phyloP scores from a whole-genome alignment of 108 stramenopile genomes.

The Asterionellopsis glacialis region DNA sequence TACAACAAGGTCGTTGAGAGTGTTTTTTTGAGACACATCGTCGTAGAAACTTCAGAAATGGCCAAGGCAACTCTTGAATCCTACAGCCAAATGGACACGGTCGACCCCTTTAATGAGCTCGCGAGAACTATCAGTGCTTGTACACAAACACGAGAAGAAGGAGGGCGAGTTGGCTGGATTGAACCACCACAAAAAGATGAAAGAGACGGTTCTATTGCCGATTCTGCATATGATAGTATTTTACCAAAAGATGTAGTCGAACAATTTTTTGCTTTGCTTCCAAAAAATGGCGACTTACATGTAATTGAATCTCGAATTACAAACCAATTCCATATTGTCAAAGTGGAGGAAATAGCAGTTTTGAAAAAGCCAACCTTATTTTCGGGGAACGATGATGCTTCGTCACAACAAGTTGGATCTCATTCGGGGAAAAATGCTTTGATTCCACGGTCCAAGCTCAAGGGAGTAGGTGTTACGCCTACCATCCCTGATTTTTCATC shows the following conservation, averaged over 20 bases:
- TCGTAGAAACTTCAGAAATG: constrained; percentile 72
- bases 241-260: constrained; percentile 53
- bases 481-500: constrained; percentile 3
- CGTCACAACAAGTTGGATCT: constrained; percentile 19
- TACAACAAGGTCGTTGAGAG: constrained; percentile 33
- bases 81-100: constrained; percentile 42
- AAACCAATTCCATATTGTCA: constrained; percentile 47
- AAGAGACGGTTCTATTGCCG: constrained; percentile 10
- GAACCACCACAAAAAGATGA: constrained; percentile 26
- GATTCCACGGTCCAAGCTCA: constrained; percentile 27
- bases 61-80: constrained; percentile 25
- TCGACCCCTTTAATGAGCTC: constrained; percentile 55
- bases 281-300: constrained; percentile 77
- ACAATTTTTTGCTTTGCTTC: constrained; percentile 52
- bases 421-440: constrained; percentile 31
- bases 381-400: constrained; percentile 15
- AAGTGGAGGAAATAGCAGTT: constrained; percentile 65
- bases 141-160: constrained; percentile 44
- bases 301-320: constrained; percentile 32
- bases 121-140: constrained; percentile 67
- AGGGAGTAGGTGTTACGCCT: constrained; percentile 36
- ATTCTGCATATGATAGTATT: constrained; percentile 36
- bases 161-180: constrained; percentile 76
- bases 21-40: constrained; percentile 53
- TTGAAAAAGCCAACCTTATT: neutral